Percentiles rank a stretch among this genome's conserved stretches.
These are phyloP conservation scores for Microcyclospora pomicola DNA, from an alignment of 2,329 filamentous ascomycete genomes.

Conservation along the genomic window DNA sequence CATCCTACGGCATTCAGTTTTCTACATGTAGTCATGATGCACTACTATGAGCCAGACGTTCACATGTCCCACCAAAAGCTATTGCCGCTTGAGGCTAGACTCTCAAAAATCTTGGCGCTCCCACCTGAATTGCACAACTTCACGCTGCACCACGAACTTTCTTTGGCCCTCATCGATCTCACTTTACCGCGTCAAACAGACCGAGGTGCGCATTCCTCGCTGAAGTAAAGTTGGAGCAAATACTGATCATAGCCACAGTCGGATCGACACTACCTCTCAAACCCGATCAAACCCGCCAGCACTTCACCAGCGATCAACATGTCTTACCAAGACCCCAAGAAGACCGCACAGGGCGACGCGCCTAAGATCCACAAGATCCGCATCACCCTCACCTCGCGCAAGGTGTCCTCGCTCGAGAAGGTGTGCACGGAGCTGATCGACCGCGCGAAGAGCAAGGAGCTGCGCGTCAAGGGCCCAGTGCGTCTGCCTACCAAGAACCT, in stretches of 20 bases:
- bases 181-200: slow-evolving; percentile 33
- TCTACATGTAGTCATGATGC: too few species aligned
- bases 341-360: slow-evolving; percentile 72
- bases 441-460: slow-evolving; percentile 95
- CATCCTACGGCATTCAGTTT: not conserved
- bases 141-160: slow-evolving; percentile 1
- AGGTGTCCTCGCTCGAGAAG: slow-evolving; percentile 93
- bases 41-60: too few species aligned
- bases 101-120: slow-evolving; percentile 28
- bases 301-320: slow-evolving; percentile 35
- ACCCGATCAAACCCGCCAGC: slow-evolving; percentile 12
- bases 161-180: slow-evolving; percentile 30
- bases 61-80: too few species aligned
- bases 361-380: slow-evolving; percentile 96
- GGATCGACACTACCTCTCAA: too few species aligned
- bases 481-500: slow-evolving; percentile 95
- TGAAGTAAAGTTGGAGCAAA: not conserved
- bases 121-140: slow-evolving; percentile 27
- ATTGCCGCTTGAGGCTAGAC: too few species aligned
- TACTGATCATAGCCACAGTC: not conserved
- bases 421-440: slow-evolving; percentile 97
- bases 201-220: slow-evolving; percentile 8
- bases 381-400: slow-evolving; percentile 92
- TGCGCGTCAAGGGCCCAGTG: slow-evolving; percentile 96
- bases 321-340: slow-evolving; percentile 93